Evolutionary conservation across 176 grass and related monocot genomes (phyloP), one percentile per base, ranked within the genome.

Genomic region (Musa itinerans): DNA sequence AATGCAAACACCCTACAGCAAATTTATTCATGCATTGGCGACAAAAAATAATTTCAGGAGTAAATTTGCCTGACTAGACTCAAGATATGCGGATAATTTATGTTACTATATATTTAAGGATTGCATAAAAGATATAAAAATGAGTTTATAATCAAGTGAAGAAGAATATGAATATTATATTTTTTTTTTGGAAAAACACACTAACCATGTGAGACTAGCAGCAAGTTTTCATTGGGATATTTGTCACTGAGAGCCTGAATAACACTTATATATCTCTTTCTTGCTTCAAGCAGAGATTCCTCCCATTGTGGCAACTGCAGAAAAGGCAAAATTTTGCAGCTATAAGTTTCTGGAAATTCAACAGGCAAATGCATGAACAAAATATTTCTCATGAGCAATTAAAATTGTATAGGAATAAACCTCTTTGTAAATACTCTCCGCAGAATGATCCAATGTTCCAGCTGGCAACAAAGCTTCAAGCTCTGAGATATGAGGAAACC

Each of bases 171-270:
- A 4, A 43, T 6, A 43, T 43, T 43, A 34, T 34, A 34, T 43
- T 43, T 43, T 6, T 29, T 29, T 43, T 43, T 43, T 34, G 57
- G 58, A 15, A 78, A 2, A 19, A 54, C 8, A 23, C 54, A 70
- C 61, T 80, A 56, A 92, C 93, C 93, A 16, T 97, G 93, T 10
- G 93, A 93, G 21, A 97, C 79, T 17, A 97, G 74, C 69, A 92
- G 86, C 54, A 93, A 72, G 63, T 92, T 97, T 79, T 92, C 93
- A 9, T 81, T 24, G 5, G 90, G 87, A 80, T 97, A 88, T 74
- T 78, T 88, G 80, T 97, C 85, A 48, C 87, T 87, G 64, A 92
- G 88, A 83, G 81, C 81, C 70, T 83, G 83, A 81, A 97, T 92
- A 12, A 90, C 55, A 22, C 71, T 83, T 10, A 65, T 83, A 29